Percentiles rank a stretch among this genome's conserved stretches.
phyloP scores from a whole-genome alignment of 1,139 yeast genomes.

The Lodderomyces margitis region DNA sequence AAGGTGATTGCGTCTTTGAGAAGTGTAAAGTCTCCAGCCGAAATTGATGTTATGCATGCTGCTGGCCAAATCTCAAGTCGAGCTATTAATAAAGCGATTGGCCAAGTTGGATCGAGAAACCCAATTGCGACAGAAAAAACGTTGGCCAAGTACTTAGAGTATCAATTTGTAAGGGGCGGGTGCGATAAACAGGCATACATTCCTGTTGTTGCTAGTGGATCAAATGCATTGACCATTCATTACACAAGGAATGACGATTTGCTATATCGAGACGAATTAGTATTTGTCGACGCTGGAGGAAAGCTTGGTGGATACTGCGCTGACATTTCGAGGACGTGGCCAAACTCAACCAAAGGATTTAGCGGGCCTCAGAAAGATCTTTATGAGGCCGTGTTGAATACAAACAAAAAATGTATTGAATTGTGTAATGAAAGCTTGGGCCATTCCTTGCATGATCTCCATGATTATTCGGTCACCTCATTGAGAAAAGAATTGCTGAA shows the following conservation, averaged over 20 bases:
- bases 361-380: conserved; percentile 77
- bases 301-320: conserved; percentile 91
- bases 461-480: conserved; percentile 59
- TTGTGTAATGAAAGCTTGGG: conserved; percentile 54
- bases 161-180: conserved; percentile 80
- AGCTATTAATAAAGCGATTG: conserved; percentile 81
- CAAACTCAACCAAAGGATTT: conserved; percentile 67
- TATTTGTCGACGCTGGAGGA: conserved; percentile 95
- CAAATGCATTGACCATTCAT: conserved; percentile 82
- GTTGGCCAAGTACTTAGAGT: conserved; percentile 78
- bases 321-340: conserved; percentile 97
- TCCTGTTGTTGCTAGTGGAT: conserved; percentile 96
- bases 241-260: conserved; percentile 87
- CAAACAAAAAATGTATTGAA: conserved; percentile 75
- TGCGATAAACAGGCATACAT: conserved; percentile 88
- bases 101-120: conserved; percentile 42
- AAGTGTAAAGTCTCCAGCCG: conserved; percentile 71
- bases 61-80: conserved; percentile 82
- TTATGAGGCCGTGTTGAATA: conserved; percentile 83
- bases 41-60: conserved; percentile 71
- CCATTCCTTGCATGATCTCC: conserved; percentile 71
- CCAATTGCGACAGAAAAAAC: conserved; percentile 71
- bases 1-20: conserved; percentile 57
- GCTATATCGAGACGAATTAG: conserved; percentile 73
- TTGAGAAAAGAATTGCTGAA: conserved; percentile 66